Base-by-base conservation (phyloP, 2,329 filamentous ascomycete species). In the Ophioceras dolichostomum region DNA sequence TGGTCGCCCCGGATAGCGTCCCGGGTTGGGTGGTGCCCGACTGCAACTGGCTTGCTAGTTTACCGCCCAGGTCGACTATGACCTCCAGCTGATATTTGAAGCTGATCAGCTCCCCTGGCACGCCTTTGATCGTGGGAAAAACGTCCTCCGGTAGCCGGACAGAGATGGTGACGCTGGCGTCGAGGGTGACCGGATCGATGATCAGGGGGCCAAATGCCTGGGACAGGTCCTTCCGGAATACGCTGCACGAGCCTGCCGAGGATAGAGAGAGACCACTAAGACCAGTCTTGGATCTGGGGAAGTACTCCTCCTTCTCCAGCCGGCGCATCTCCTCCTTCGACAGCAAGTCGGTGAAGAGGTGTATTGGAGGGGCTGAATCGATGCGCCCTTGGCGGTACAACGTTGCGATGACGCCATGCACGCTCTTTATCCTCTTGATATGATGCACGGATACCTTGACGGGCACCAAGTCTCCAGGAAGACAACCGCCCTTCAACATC, bases 61-160 rank as follows among this genome's bases (percentile, higher is more conserved):
- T 91, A 27, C 89, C 89, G 33, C 91, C 88, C 1, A 96, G 68
- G 53, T 98, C 91, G 17, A 95, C 76, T 20, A 96, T 79, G 3
- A 95, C 84, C 57, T 98, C 91, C 16, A 95, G 72, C 47, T 88
- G 84, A 52, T 98, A 96, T 47, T 81, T 85, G 64, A 98, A 96
- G 48, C 80, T 87, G 45, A 98, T 91, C 79, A 96, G 91, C 24
- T 84, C 80, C 4, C 89, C 87, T 0, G 91, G 91, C 0, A 95
- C 86, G 38, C 79, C 80, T 20, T 77, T 78, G 43, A 96, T 96
- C 2, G 88, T 94, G 0, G 91, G 89, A 48, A 96, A 96, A 0
- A 79, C 78, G 50, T 94, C 85, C 44, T 94, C 86, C 0, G 91
- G 91, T 3, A 96, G 75, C 47, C 85, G 78, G 13, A 98, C 76